Evolutionary conservation across 2,329 filamentous ascomycete genomes (phyloP).

Genomic region (Colletotrichum sublineola): DNA sequence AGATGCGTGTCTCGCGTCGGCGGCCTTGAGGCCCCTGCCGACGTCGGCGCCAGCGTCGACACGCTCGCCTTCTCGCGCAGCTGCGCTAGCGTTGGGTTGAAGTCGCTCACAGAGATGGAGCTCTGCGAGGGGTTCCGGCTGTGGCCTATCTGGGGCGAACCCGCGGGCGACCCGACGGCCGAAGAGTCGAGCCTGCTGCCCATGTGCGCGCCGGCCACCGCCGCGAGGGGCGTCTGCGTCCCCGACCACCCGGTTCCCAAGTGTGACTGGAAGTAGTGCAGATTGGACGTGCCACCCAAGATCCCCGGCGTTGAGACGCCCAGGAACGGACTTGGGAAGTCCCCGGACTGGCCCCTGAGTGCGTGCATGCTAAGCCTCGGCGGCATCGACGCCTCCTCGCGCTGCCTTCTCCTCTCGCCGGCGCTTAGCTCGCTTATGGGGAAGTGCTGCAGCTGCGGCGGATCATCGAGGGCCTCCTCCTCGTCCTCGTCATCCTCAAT

Average conservation of each 20-base stretch:
- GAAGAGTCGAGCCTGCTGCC: conserved; percentile 47
- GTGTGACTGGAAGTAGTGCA: conserved; percentile 87
- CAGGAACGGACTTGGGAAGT: conserved; percentile 69
- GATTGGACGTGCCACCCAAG: conserved; percentile 79
- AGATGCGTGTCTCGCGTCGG: conserved; percentile 66
- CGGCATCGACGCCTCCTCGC: conserved; percentile 45
- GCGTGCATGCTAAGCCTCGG: conserved; percentile 58
- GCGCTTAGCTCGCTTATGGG: conserved; percentile 39
- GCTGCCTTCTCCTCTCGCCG: conserved; percentile 43
- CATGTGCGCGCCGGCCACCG: conserved; percentile 76
- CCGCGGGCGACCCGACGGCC: conserved; percentile 30
- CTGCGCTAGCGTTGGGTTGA: conserved; percentile 44
- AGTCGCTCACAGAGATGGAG: conserved; percentile 62
- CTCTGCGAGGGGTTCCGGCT: conserved; percentile 61
- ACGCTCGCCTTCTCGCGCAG: conserved; percentile 73
- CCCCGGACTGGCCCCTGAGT: conserved; percentile 47
- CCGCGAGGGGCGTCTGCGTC: conserved; percentile 82
- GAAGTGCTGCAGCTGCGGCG: conserved; percentile 36
- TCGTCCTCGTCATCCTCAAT: conserved; percentile 62
- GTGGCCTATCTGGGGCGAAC: conserved; percentile 49
- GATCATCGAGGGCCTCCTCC: conserved; percentile 53
- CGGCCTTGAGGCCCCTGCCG: conserved; percentile 66
- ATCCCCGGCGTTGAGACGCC: conserved; percentile 73
- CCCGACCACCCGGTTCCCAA: conserved; percentile 79
- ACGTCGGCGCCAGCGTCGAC: conserved; percentile 71